phyloP scores from a whole-genome alignment of 2,329 filamentous ascomycete genomes.

The Thermoascus crustaceus region DNA sequence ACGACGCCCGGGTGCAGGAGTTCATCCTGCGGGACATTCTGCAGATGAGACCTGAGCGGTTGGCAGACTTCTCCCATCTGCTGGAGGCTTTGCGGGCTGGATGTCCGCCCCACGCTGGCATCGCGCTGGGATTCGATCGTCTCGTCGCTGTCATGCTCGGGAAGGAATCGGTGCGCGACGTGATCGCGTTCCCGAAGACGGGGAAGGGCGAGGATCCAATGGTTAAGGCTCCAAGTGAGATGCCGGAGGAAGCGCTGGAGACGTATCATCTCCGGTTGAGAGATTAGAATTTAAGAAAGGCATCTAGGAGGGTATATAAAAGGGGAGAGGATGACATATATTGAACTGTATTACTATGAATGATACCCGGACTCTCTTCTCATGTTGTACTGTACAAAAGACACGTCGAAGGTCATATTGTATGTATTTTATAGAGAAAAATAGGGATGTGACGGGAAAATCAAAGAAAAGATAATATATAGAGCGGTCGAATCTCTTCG shows the following conservation, averaged over 20 bases:
- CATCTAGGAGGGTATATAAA: no score
- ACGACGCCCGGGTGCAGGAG: slow-evolving; percentile 72
- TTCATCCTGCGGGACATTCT: slow-evolving; percentile 78
- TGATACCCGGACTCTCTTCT: slow-evolving; percentile 1
- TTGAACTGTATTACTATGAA: not conserved
- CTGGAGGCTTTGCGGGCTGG: slow-evolving; percentile 73
- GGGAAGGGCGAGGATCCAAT: slow-evolving; percentile 81
- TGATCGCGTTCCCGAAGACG: slow-evolving; percentile 95
- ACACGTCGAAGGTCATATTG: not conserved
- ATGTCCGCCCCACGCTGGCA: slow-evolving; percentile 89
- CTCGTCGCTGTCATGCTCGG: slow-evolving; percentile 72
- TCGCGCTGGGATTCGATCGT: slow-evolving; percentile 87
- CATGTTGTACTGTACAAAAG: no score
- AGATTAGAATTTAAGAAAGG: no score
- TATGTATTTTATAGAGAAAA: not conserved
- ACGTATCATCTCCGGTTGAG: slow-evolving; percentile 50
- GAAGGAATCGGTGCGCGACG: slow-evolving; percentile 72
- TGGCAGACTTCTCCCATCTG: slow-evolving; percentile 78
- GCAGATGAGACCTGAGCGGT: slow-evolving; percentile 61
- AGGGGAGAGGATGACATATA: not conserved
- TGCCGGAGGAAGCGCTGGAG: slow-evolving; percentile 53
- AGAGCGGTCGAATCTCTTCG: no score
- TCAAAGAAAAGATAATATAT: no score
- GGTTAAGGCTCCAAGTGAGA: slow-evolving; percentile 64
- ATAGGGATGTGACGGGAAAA: no score